Evolutionary conservation across 148 eudicot genomes (phyloP).

Genomic region (Diospyros kaki): DNA sequence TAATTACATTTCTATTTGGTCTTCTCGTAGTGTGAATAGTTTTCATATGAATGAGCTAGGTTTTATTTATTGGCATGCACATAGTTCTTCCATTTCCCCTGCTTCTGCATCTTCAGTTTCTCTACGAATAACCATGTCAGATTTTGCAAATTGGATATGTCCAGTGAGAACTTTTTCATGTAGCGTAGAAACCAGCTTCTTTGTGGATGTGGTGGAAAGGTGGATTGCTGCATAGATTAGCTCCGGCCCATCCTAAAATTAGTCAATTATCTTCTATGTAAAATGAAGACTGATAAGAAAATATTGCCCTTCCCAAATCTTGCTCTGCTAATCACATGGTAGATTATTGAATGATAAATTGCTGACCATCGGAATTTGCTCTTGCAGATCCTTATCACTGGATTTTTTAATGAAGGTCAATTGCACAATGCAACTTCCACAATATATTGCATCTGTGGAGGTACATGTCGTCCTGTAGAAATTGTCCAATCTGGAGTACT

Average conservation of each 20-base stretch:
- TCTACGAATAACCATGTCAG: background rate
- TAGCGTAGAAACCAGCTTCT: background rate
- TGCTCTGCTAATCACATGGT: background rate
- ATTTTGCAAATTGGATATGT: constrained; percentile 24
- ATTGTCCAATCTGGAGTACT: constrained; percentile 73
- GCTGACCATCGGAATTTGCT: constrained; percentile 13
- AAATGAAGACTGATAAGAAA: background rate
- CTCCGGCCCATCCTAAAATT: background rate
- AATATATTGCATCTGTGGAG: constrained; percentile 67
- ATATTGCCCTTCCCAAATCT: too few species aligned
- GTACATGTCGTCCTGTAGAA: constrained; percentile 52
- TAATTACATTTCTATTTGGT: background rate
- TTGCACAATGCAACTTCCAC: constrained; percentile 42
- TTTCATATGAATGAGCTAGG: background rate
- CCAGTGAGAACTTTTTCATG: constrained; percentile 25
- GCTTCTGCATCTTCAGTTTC: constrained; percentile 7
- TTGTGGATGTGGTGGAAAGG: background rate
- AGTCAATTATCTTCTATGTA: background rate
- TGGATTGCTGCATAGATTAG: background rate
- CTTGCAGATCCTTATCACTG: constrained; percentile 81
- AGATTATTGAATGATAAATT: background rate
- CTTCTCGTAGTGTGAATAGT: constrained; percentile 7
- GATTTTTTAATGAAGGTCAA: constrained; percentile 55
- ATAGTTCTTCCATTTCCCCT: background rate
- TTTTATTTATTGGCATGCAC: background rate